phyloP scores from a whole-genome alignment of 345 rosid genomes.

The Moringa oleifera region DNA sequence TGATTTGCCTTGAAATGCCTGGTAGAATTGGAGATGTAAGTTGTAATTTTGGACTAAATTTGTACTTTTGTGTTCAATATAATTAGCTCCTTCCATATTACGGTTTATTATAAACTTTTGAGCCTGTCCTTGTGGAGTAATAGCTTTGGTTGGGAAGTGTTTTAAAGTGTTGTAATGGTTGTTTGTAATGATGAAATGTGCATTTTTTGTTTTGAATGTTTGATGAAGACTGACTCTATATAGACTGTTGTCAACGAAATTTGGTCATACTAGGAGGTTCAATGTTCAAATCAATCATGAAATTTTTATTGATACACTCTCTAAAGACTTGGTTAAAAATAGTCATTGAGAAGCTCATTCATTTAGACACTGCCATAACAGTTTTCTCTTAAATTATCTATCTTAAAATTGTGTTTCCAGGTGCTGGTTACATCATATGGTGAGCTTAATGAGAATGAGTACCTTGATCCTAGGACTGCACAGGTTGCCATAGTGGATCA shows the following conservation, averaged over 20 bases:
- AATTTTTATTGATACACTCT: no score
- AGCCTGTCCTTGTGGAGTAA: no score
- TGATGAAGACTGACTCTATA: no score
- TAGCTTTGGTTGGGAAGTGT: no score
- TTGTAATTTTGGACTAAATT: constrained; percentile 1
- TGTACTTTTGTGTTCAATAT: neutral
- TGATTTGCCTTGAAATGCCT: constrained; percentile 85
- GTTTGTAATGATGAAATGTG: neutral
- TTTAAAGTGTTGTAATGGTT: neutral
- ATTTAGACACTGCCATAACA: neutral
- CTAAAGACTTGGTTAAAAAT: no score
- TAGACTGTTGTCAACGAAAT: no score
- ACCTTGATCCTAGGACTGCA: constrained; percentile 87
- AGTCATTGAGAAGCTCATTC: no score
- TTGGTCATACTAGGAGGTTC: no score
- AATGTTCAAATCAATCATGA: no score
- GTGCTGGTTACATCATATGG: constrained; percentile 62
- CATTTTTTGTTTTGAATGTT: neutral
- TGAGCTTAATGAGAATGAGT: constrained; percentile 61
- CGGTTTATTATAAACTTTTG: neutral
- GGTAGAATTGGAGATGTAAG: constrained; percentile 65
- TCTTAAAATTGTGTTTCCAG: constrained; percentile 29
- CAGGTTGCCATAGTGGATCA: constrained; percentile 86
- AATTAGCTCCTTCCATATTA: neutral
- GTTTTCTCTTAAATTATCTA: neutral